These are phyloP conservation scores for Phytophthora sansomeana DNA, from an alignment of 352 stramenopile genomes.

Conservation along the genomic window DNA sequence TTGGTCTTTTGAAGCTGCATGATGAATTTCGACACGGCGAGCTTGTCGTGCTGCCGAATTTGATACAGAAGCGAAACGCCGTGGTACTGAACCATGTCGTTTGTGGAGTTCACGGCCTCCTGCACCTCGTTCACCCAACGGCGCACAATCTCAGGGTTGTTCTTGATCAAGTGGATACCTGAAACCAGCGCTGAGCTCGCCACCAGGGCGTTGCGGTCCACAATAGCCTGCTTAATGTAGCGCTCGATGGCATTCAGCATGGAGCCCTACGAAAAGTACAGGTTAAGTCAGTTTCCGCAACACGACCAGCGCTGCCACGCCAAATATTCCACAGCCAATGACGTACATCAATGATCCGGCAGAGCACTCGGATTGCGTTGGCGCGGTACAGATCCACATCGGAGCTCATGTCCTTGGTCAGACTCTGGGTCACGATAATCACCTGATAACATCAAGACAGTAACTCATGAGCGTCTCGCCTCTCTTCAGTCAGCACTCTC, in stretches of 20 bases:
- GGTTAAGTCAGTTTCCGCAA: slow-evolving; percentile 16
- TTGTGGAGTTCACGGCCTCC: slow-evolving; percentile 94
- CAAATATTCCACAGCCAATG: not conserved
- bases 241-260: slow-evolving; percentile 94
- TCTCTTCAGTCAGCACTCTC: slow-evolving; percentile 3
- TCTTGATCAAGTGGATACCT: slow-evolving; percentile 95
- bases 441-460: slow-evolving; percentile 84
- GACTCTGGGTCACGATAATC: slow-evolving; percentile 99
- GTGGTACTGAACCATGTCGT: slow-evolving; percentile 99
- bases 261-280: slow-evolving; percentile 55
- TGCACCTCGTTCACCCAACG: slow-evolving; percentile 98
- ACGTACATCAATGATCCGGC: slow-evolving; percentile 93
- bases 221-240: slow-evolving; percentile 99
- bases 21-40: slow-evolving; percentile 97
- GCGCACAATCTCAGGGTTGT: slow-evolving; percentile 92
- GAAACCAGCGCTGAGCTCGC: slow-evolving; percentile 97
- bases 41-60: slow-evolving; percentile 98
- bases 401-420: slow-evolving; percentile 99
- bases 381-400: slow-evolving; percentile 98
- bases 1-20: slow-evolving; percentile 94
- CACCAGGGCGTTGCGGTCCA: slow-evolving; percentile 98
- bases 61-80: slow-evolving; percentile 98
- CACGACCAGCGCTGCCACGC: not conserved
- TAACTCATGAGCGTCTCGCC: slow-evolving; percentile 14
- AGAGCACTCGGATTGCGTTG: slow-evolving; percentile 99